Conservation (phyloP, 257 asterid genomes). For the Ajuga chamaepitys region DNA sequence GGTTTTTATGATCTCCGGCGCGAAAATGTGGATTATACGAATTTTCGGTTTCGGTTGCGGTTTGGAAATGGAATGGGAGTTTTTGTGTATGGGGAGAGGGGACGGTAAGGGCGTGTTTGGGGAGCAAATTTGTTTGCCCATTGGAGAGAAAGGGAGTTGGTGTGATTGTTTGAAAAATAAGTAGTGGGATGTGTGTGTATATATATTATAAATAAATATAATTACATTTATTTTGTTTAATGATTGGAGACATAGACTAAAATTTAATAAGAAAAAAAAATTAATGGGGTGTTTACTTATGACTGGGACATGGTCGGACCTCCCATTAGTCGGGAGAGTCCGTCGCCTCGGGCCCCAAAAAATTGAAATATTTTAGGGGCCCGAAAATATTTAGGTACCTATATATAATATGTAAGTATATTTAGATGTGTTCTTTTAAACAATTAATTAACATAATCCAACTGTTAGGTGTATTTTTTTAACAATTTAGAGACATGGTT, state of each 20-base stretch:
- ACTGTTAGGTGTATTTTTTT: too few species aligned
- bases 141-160: slow-evolving; percentile 23
- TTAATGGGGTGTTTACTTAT: too few species aligned
- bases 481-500: too few species aligned
- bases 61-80: slow-evolving; percentile 53
- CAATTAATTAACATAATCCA: too few species aligned
- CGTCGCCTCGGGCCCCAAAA: too few species aligned
- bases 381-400: too few species aligned
- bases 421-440: too few species aligned
- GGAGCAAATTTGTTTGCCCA: slow-evolving; percentile 36
- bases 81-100: slow-evolving; percentile 37
- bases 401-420: too few species aligned
- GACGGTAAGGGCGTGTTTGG: slow-evolving; percentile 30
- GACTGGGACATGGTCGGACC: too few species aligned
- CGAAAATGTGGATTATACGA: slow-evolving; percentile 84
- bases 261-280: not conserved
- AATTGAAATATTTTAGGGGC: too few species aligned
- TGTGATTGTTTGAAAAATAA: slow-evolving; percentile 20
- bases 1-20: slow-evolving; percentile 86
- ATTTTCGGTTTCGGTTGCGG: slow-evolving; percentile 64
- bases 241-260: slow-evolving; percentile 9
- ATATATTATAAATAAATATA: too few species aligned
- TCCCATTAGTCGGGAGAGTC: too few species aligned
- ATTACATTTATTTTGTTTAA: slow-evolving; percentile 10
- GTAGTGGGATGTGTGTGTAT: not conserved